phyloP scores from a whole-genome alignment of 495 filamentous ascomycete genomes.

The Daldinia loculata region DNA sequence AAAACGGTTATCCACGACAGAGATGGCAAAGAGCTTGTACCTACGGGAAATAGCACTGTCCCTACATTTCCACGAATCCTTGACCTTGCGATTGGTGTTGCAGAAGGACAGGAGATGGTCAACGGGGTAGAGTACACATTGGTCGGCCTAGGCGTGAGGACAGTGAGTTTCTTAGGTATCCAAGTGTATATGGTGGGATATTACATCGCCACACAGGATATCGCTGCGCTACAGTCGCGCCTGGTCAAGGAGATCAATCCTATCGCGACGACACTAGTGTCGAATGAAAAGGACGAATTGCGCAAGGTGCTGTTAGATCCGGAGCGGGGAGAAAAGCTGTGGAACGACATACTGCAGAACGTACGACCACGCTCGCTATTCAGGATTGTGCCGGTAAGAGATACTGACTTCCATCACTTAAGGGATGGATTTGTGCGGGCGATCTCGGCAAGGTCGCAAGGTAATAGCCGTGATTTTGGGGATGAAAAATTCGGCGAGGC shows the following conservation, averaged over 20 bases:
- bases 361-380: slow-evolving; percentile 71
- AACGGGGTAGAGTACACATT: slow-evolving; percentile 78
- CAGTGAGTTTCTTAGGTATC: slow-evolving; percentile 87
- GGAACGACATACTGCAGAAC: slow-evolving; percentile 73
- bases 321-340: slow-evolving; percentile 70
- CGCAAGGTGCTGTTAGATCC: slow-evolving; percentile 73
- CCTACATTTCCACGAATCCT: slow-evolving; percentile 83
- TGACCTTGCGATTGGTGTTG: slow-evolving; percentile 60
- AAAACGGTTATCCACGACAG: slow-evolving; percentile 63
- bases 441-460: slow-evolving; percentile 73
- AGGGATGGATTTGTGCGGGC: slow-evolving; percentile 89
- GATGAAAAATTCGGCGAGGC: slow-evolving; percentile 76
- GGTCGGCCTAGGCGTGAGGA: slow-evolving; percentile 85
- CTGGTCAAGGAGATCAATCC: slow-evolving; percentile 63
- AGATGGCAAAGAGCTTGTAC: slow-evolving; percentile 72
- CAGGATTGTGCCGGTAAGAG: slow-evolving; percentile 82
- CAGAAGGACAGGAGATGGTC: slow-evolving; percentile 42
- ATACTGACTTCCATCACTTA: slow-evolving; percentile 91
- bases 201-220: slow-evolving; percentile 83
- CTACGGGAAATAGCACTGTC: slow-evolving; percentile 83
- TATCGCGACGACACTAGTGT: slow-evolving; percentile 82
- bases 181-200: slow-evolving; percentile 94
- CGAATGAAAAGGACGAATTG: slow-evolving; percentile 76
- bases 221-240: slow-evolving; percentile 61
- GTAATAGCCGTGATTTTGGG: slow-evolving; percentile 60